Conservation (phyloP, 805 yeast species). For the Ogataea methanolica region DNA sequence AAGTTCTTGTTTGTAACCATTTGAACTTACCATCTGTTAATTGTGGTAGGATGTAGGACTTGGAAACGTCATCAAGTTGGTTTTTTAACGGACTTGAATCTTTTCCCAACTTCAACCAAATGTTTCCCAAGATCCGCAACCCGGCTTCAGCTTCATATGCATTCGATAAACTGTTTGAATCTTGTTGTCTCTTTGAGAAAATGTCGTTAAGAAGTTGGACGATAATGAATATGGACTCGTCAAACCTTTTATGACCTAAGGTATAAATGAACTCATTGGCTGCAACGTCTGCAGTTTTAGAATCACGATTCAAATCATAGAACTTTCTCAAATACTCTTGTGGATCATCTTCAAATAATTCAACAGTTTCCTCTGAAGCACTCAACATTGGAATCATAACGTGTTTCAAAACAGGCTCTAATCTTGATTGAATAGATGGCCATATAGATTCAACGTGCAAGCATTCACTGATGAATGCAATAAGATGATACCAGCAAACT, state of each 20-base stretch:
- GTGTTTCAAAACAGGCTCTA: slow-evolving; percentile 59
- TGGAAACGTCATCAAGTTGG: slow-evolving; percentile 62
- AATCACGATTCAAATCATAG: slow-evolving; percentile 51
- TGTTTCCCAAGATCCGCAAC: slow-evolving; percentile 65
- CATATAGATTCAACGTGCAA: slow-evolving; percentile 56
- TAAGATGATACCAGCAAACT: slow-evolving; percentile 55
- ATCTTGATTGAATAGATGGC: slow-evolving; percentile 59
- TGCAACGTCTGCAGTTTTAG: slow-evolving; percentile 45
- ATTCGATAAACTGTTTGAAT: slow-evolving; percentile 30
- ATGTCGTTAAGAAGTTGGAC: slow-evolving; percentile 48
- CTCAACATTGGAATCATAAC: slow-evolving; percentile 74
- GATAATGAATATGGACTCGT: slow-evolving; percentile 47
- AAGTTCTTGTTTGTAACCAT: slow-evolving; percentile 68
- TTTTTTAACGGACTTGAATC: slow-evolving; percentile 49
- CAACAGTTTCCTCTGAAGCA: slow-evolving; percentile 63
- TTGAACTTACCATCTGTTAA: slow-evolving; percentile 43
- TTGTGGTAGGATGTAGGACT: slow-evolving; percentile 61
- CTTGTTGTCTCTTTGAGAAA: slow-evolving; percentile 32
- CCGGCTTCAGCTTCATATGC: slow-evolving; percentile 69
- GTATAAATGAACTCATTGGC: slow-evolving; percentile 37
- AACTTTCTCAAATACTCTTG: slow-evolving; percentile 77
- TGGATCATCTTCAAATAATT: slow-evolving; percentile 80
- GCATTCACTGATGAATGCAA: slow-evolving; percentile 56
- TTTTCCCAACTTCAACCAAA: slow-evolving; percentile 49
- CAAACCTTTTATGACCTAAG: slow-evolving; percentile 12